Evolutionary conservation across 2,329 filamentous ascomycete species (phyloP).

Genomic region (Xylaria polymorpha): DNA sequence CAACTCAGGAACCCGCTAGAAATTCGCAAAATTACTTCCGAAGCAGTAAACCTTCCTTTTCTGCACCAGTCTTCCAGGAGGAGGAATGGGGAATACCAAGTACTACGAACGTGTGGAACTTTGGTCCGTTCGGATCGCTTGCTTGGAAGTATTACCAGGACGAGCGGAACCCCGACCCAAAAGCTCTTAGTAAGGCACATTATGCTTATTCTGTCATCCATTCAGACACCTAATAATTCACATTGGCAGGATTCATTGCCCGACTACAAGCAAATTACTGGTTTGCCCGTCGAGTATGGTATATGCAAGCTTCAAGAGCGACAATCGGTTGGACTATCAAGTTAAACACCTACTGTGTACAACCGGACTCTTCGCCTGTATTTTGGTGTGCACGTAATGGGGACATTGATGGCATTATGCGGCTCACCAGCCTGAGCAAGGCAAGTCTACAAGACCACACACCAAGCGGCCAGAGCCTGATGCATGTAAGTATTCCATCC

Average conservation of each 20-base stretch:
- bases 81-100: not conserved
- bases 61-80: too few species aligned
- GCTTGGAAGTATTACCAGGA: constrained; percentile 5
- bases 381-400: constrained; percentile 12
- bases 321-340: constrained; percentile 14
- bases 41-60: too few species aligned
- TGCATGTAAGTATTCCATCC: constrained; percentile 12
- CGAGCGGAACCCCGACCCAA: not conserved
- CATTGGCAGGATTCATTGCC: not conserved
- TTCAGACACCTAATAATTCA: not conserved
- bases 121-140: constrained; percentile 13
- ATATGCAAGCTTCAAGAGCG: constrained; percentile 17
- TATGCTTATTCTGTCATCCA: not conserved
- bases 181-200: not conserved
- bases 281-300: constrained; percentile 14
- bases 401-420: constrained; percentile 9
- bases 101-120: constrained; percentile 6
- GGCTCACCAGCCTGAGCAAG: not conserved
- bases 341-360: constrained; percentile 3
- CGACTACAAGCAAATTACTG: constrained; percentile 18
- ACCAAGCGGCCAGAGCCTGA: constrained; percentile 9
- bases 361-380: not conserved
- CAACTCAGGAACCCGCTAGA: too few species aligned
- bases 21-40: too few species aligned
- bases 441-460: constrained; percentile 22